Conservation (phyloP, 768 basidiomycete genomes). For the Agrocybe pediades region DNA sequence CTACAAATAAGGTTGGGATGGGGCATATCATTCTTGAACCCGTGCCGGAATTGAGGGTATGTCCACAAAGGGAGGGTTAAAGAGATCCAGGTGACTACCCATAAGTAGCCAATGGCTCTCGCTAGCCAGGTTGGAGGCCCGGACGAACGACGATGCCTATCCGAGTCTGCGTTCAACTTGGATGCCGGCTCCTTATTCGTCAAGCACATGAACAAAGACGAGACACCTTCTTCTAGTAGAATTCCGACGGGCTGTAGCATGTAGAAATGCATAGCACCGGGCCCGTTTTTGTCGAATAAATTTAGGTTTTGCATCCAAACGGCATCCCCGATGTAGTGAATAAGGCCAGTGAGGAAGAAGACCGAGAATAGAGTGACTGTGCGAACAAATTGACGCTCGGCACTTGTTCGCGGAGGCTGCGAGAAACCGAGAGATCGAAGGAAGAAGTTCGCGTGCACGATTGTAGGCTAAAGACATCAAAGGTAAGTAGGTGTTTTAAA, state of each 20-base stretch:
- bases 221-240: conserved; percentile 31
- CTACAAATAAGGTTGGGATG: too few species aligned
- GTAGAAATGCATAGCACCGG: conserved; percentile 22
- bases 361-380: conserved; percentile 33
- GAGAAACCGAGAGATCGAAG: conserved; percentile 25
- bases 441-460: conserved; percentile 27
- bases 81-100: conserved; percentile 29
- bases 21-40: background rate
- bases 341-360: conserved; percentile 33
- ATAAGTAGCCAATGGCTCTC: conserved; percentile 24
- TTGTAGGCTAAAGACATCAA: conserved; percentile 21
- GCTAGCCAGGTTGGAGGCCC: background rate
- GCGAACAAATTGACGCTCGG: conserved; percentile 22
- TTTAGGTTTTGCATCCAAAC: conserved; percentile 13
- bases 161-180: too few species aligned
- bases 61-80: conserved; percentile 21
- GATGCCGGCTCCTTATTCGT: too few species aligned
- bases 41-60: conserved; percentile 7
- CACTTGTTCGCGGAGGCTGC: conserved; percentile 7
- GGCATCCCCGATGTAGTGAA: conserved; percentile 35
- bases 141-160: background rate
- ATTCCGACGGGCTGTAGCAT: conserved; percentile 31
- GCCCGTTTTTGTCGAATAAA: conserved; percentile 7
- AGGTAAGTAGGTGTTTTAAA: background rate
- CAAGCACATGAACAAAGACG: conserved; percentile 20